Conservation (phyloP, 768 basidiomycete species). For the Lactarius pseudohatsudake region DNA sequence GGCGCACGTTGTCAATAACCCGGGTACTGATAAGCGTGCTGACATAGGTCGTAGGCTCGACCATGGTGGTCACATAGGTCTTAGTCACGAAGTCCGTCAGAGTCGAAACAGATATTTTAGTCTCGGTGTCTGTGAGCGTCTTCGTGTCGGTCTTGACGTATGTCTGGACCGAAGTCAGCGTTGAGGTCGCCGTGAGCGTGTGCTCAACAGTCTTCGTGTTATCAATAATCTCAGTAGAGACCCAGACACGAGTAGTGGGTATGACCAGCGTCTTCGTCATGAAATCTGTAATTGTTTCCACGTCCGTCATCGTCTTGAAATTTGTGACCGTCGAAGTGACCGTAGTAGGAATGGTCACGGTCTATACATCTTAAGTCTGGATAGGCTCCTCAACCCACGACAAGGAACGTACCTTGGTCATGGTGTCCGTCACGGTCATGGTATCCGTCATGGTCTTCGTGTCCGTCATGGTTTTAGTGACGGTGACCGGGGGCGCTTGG, state of each 20-base stretch:
- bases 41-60: constrained; percentile 59
- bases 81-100: constrained; percentile 56
- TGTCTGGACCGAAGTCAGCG: constrained; percentile 53
- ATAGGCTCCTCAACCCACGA: background rate
- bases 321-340: constrained; percentile 30
- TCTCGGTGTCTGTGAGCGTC: constrained; percentile 39
- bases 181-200: constrained; percentile 45
- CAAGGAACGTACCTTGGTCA: constrained; percentile 31
- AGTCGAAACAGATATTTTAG: constrained; percentile 50
- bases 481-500: constrained; percentile 41
- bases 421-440: constrained; percentile 31
- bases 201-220: constrained; percentile 54
- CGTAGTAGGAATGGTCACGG: constrained; percentile 24
- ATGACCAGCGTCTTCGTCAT: constrained; percentile 52
- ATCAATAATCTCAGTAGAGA: constrained; percentile 51
- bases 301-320: constrained; percentile 29
- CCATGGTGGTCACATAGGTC: constrained; percentile 50
- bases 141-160: constrained; percentile 47
- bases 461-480: constrained; percentile 41
- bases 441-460: constrained; percentile 39
- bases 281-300: constrained; percentile 29
- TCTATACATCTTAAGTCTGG: constrained; percentile 15
- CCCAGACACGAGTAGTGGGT: constrained; percentile 65
- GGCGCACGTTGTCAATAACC: constrained; percentile 57
- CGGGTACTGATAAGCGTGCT: constrained; percentile 55